These are phyloP conservation scores for Paraurostyla sp. DNA, from an alignment of 73 alveolate genomes.

Conservation along the genomic window DNA sequence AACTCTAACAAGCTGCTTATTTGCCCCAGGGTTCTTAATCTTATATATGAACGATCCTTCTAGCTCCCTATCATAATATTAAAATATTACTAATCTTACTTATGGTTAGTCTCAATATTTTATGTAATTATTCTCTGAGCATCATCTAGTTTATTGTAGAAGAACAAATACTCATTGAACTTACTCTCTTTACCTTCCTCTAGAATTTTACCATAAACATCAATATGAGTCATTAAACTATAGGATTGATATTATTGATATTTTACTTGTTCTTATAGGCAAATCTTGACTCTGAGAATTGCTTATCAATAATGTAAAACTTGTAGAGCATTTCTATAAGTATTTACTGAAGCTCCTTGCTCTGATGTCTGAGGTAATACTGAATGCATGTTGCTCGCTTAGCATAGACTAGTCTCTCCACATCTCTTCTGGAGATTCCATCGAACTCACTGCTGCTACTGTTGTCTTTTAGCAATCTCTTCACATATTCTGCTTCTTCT, in stretches of 20 bases:
- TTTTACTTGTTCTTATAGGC: constrained; percentile 45
- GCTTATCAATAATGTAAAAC: constrained; percentile 41
- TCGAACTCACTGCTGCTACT: constrained; percentile 41
- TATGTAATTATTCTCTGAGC: constrained; percentile 13
- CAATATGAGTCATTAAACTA: constrained; percentile 46
- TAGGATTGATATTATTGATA: background rate
- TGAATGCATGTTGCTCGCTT: background rate
- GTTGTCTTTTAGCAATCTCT: constrained; percentile 28
- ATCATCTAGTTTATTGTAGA: constrained; percentile 42
- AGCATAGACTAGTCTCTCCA: constrained; percentile 36
- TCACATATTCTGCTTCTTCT: constrained; percentile 46
- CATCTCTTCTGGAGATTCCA: constrained; percentile 46
- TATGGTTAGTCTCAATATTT: constrained; percentile 32
- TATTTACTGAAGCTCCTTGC: background rate
- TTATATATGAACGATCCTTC: constrained; percentile 31
- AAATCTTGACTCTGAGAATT: background rate
- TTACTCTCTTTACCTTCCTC: constrained; percentile 47
- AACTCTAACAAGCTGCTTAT: constrained; percentile 7
- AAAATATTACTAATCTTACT: background rate
- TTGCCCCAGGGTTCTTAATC: background rate
- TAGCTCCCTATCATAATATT: background rate
- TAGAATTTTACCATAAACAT: background rate
- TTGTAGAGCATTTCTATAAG: constrained; percentile 35
- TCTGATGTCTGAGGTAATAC: background rate
- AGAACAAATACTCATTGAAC: constrained; percentile 10